Evolutionary conservation across 768 basidiomycete species (phyloP).

Genomic region (Paxillus rubicundulus): DNA sequence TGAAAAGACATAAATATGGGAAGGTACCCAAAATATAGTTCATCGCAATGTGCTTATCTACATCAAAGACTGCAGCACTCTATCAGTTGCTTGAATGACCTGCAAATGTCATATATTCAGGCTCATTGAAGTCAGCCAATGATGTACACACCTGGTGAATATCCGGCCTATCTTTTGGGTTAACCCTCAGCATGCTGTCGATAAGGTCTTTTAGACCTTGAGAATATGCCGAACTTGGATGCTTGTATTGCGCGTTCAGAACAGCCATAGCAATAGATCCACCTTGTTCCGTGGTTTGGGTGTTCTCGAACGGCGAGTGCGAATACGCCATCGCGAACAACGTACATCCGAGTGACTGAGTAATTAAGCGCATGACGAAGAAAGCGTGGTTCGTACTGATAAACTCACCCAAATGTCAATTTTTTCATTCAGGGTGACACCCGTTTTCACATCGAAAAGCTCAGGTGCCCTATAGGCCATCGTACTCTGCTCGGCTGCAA

Average conservation of each 20-base stretch:
- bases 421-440: constrained; percentile 82
- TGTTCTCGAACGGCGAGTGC: constrained; percentile 94
- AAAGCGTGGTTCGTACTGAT: not conserved
- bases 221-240: constrained; percentile 84
- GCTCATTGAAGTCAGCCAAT: not conserved
- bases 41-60: constrained; percentile 22
- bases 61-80: constrained; percentile 57
- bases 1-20: not conserved
- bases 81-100: constrained; percentile 67
- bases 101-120: constrained; percentile 25
- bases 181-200: constrained; percentile 78
- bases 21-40: not conserved
- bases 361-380: constrained; percentile 6
- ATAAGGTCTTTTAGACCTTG: constrained; percentile 81
- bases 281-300: constrained; percentile 88
- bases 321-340: constrained; percentile 93
- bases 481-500: constrained; percentile 95
- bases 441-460: constrained; percentile 96
- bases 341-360: constrained; percentile 91
- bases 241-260: constrained; percentile 87
- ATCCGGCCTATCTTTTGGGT: constrained; percentile 80
- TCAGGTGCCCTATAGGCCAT: constrained; percentile 99
- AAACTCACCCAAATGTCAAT: constrained; percentile 90
- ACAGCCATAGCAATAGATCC: constrained; percentile 98
- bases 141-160: constrained; percentile 67